Base-by-base conservation (phyloP, 108 stramenopile species). In the Schizochytrium sp. region DNA sequence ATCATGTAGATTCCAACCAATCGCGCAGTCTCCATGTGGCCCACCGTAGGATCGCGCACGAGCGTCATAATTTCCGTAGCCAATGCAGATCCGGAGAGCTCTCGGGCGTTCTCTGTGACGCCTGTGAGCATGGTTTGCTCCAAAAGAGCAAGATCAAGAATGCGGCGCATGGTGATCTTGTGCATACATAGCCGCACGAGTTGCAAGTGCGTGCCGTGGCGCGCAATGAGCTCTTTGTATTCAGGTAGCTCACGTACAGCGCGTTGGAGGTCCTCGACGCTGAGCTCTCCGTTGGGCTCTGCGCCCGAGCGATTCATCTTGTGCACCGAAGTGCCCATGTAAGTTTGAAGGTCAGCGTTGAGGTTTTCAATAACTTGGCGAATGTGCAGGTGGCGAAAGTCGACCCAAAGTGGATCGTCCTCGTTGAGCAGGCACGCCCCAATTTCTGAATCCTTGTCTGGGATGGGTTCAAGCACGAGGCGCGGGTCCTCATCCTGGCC, bases 51-150 rank as follows among this genome's bases (percentile, higher is more conserved):
- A 18, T 51, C 87, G 29, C 48, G 48, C 18, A 83, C 76, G 51
- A 83, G 45, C 45, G 12, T 3, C 76, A 95, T 94, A 44, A 95
- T 93, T 28, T 91, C 88, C 58, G 95, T 92, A 16, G 97, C 90
- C 58, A 97, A 72, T 53, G 96, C 95, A 8, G 89, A 57, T 5
- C 94, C 55, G 87, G 95, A 96, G 8, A 94, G 95, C 19, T 89
- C 90, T 16, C 90, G 58, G 5, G 95, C 97, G 43, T 97, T 96
- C 19, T 96, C 96, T 87, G 95, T 96, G 87, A 95, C 92, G 19
- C 97, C 97, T 43, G 98, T 98, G 16, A 97, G 95, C 45, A 97
- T 88, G 25, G 97, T 96, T 91, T 98, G 98, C 87, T 98, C 98
- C 45, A 98, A 72, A n/a, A 97, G 94, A 12, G 94, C 92, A 55